phyloP scores from a whole-genome alignment of 495 filamentous ascomycete genomes.

The Talaromyces nanjingensis region DNA sequence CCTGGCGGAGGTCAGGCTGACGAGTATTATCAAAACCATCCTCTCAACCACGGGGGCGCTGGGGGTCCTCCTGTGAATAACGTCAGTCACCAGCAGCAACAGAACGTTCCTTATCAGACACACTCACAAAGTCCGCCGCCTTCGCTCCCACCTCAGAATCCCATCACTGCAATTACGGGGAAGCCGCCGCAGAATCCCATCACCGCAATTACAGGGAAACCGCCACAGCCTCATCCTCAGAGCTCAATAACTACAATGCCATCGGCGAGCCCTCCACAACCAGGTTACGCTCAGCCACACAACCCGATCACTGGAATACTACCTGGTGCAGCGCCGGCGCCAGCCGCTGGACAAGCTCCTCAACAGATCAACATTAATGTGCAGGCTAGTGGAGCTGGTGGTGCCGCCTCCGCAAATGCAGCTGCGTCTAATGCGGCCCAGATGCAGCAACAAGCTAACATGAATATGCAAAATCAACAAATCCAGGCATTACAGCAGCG shows the following conservation, averaged over 20 bases:
- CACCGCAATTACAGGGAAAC: background rate
- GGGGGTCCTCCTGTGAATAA: background rate
- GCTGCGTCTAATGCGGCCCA: background rate
- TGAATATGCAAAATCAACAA: background rate
- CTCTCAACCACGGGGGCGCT: background rate
- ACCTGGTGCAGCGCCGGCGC: background rate
- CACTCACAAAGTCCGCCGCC: background rate
- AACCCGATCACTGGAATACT: background rate
- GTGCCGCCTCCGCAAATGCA: background rate
- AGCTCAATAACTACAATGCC: background rate
- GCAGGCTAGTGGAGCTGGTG: background rate
- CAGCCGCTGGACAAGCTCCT: background rate
- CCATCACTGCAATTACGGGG: background rate
- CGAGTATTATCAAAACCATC: conserved; percentile 1
- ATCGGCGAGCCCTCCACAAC: background rate
- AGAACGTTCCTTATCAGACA: background rate
- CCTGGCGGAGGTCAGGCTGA: background rate
- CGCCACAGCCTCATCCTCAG: background rate
- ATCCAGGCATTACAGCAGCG: conserved; percentile 1
- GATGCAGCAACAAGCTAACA: background rate
- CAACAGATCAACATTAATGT: background rate
- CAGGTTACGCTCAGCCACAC: background rate
- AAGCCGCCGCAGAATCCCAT: background rate
- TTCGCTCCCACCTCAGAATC: background rate
- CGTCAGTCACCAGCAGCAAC: background rate